These are phyloP conservation scores for Lathyrus sativus DNA, from an alignment of 306 rosid species.

Conservation along the genomic window DNA sequence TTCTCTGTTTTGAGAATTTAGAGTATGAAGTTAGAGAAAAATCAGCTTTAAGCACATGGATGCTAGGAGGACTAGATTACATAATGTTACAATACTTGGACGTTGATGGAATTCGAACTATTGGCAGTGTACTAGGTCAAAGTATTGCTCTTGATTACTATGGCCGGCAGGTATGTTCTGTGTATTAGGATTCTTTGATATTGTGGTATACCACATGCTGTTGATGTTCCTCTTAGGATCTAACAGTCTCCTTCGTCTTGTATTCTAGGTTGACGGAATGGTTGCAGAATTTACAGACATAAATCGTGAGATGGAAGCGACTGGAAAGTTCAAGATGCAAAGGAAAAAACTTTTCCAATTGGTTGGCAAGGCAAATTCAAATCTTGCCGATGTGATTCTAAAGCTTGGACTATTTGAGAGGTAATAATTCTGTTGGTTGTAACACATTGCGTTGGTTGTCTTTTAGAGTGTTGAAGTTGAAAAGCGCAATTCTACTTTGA, in stretches of 20 bases:
- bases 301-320: slow-evolving; percentile 96
- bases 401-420: slow-evolving; percentile 98
- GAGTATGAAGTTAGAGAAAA: slow-evolving; percentile 96
- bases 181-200: slow-evolving; percentile 31
- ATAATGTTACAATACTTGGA: slow-evolving; percentile 91
- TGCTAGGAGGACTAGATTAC: slow-evolving; percentile 96
- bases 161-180: slow-evolving; percentile 78
- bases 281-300: slow-evolving; percentile 98
- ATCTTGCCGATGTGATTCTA: slow-evolving; percentile 96
- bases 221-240: slow-evolving; percentile 28
- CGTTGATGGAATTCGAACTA: slow-evolving; percentile 90
- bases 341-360: slow-evolving; percentile 93
- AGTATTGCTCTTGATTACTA: slow-evolving; percentile 99
- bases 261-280: slow-evolving; percentile 90
- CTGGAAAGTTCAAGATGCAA: slow-evolving; percentile 94
- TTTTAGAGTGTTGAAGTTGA: slow-evolving; percentile 3
- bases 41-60: slow-evolving; percentile 80
- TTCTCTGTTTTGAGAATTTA: slow-evolving; percentile 39
- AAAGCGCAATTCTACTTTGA: neutral
- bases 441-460: neutral
- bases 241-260: slow-evolving; percentile 10
- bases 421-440: slow-evolving; percentile 45
- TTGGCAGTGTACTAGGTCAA: slow-evolving; percentile 96
- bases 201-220: slow-evolving; percentile 9
- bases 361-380: slow-evolving; percentile 98